Evolutionary conservation across 768 basidiomycete species (phyloP), one percentile per base, ranked within the genome.

Genomic region (Lactarius evosmus): DNA sequence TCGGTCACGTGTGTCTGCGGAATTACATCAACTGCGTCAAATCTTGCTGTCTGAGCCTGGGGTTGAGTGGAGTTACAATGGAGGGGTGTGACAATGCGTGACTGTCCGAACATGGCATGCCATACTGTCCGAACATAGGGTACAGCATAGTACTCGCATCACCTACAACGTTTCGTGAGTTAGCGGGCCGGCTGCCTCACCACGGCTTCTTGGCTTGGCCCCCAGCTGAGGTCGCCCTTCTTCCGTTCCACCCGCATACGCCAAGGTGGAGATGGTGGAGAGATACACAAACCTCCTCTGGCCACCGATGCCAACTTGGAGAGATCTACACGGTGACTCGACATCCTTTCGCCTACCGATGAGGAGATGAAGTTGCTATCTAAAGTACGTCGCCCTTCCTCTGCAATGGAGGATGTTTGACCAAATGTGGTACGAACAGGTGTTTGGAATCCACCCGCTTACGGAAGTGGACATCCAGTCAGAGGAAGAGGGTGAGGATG

Each of bases 391-490:
- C 19, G 2, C 12, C 2, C 25, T 7, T 34, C 17, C 16, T 3
- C 38, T 36, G 29, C 57, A 17, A 38, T 16, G 36, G 33, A 19
- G 7, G 22, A 16, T 7, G 2, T 41, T 36, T 40, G 29, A 50
- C 52, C 57, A 44, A 40, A 63, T 29, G 22, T 30, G 25, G 30
- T n/a, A 44, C 32, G 32, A 46, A 14, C n/a, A n/a, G n/a, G n/a
- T n/a, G n/a, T n/a, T n/a, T n/a, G n/a, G n/a, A n/a, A n/a, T n/a
- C n/a, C n/a, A 99, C 77, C 97, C 97, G 4, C 82, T 99, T 68
- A 99, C 97, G 7, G 95, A 95, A n/a, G 97, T 98, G 79, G 97
- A 99, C 79, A 98, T 99, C 73, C 88, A 92, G 72, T 97, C 98
- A 89, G 97, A 99, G 75, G 97, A 99, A 79, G 91, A 95, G 46